phyloP scores from a whole-genome alignment of 202 grass and related monocot species.

The Bolboschoenoplectus hybrid region DNA sequence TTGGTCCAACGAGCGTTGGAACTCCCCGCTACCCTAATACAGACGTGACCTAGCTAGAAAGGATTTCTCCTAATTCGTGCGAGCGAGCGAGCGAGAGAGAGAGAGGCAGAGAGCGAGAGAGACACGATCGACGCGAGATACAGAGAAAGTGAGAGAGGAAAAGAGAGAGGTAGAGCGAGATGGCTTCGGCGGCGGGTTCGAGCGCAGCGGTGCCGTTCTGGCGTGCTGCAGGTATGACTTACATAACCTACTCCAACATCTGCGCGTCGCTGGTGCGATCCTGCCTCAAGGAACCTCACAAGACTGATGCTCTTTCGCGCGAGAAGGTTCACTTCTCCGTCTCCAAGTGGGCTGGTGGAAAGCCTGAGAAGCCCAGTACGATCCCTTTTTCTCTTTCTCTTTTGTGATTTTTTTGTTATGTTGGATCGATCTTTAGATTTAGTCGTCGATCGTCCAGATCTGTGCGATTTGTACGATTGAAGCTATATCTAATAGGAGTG shows the following conservation, averaged over 20 bases:
- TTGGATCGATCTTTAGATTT: conserved; percentile 9
- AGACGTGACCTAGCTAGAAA: background rate
- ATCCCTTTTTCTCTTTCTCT: background rate
- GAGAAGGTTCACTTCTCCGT: conserved; percentile 96
- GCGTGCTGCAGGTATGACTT: conserved; percentile 92
- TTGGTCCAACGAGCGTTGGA: no score
- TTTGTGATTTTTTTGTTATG: background rate
- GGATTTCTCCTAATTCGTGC: background rate
- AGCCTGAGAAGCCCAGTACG: conserved; percentile 85
- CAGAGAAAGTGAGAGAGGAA: background rate
- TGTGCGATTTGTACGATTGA: conserved; percentile 22
- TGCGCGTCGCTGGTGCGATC: conserved; percentile 76
- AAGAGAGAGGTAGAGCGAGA: conserved; percentile 18
- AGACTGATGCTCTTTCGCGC: conserved; percentile 56
- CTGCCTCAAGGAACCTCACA: conserved; percentile 95
- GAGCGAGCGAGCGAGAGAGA: background rate
- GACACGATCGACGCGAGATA: background rate
- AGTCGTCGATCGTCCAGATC: conserved; percentile 20
- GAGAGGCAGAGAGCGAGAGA: background rate
- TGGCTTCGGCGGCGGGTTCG: conserved; percentile 50
- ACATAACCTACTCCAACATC: conserved; percentile 98
- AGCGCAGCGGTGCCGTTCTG: conserved; percentile 79
- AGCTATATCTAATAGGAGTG: background rate
- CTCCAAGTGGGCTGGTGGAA: conserved; percentile 72
- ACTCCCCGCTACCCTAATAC: no score